Base-by-base conservation (phyloP, 1,284 basidiomycete genomes). In the Cryptococcus sp. region DNA sequence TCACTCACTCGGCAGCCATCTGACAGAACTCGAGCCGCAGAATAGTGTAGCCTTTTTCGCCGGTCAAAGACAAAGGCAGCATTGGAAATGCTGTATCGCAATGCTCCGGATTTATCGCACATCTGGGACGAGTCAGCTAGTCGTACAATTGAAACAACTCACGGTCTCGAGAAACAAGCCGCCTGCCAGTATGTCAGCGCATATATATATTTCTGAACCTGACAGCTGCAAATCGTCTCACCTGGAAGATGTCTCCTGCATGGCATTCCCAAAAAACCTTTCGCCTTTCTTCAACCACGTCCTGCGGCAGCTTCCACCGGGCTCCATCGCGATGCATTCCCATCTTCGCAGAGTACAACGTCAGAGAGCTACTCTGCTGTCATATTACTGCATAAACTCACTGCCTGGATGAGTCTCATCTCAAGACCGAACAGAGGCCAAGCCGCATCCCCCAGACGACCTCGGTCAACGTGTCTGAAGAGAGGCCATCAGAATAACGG, bases 351-450 rank as follows among this genome's bases (percentile, higher is more conserved):
- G 30, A 20, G 41, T 61, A 11, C 19, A 25, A 51, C 3, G 8
- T 1, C 25, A 17, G 8, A 15, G 8, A 8, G 7, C 13, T 10
- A 22, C 7, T 35, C 8, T 35, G 30, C 2, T 35, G 30, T 35
- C 30, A 13, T 13, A 3, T 3, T 35, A 2, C 10, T 35, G 30
- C 2, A 35, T 3, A 35, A 30, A 58, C 67, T 51, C 47, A 73
- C 71, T 1, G 72, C 70, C 25, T 68, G 61, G n/a, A 70, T 67
- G n/a, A 73, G 60, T 7, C 72, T 58, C 68, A 70, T 69, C 0
- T 68, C 67, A 3, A 75, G 43, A 25, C 75, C 75, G 69, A 71
- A 73, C 10, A 76, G 45, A 1, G 72, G 70, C 75, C 75, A 76
- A 42, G 70, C 66, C 0, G 57, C 60, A 57, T 76, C 73, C 3